Evolutionary conservation across 1,139 yeast genomes (phyloP), one percentile per base, ranked within the genome.

Genomic region (Scheffersomyces illinoinensis): DNA sequence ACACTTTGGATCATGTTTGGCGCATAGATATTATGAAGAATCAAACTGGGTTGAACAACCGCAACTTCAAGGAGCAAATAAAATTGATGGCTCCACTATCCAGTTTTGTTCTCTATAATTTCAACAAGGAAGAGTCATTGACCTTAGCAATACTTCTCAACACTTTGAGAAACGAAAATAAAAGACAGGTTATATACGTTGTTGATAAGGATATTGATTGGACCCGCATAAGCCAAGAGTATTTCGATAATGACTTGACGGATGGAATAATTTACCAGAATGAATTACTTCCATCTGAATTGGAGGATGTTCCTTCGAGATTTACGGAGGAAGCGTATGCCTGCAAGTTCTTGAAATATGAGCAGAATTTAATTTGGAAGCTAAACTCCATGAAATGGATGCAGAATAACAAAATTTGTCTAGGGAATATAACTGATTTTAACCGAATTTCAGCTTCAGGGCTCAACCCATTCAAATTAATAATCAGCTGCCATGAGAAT

Each of bases 311-410:
- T 19, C 20, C 17, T 8, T 53, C 18, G 33, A 50, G n/a, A 26
- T 19, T 24, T 43, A n/a, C 19, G 20, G 21, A 3, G 39, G 19
- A 47, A n/a, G 47, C 26, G 14, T 64, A 65, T 60, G 57, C 66
- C 20, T 70, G 74, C 53, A 68, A 72, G 54, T 63, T 75, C 49
- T 68, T 75, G 53, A 68, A 71, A 55, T 71, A 74, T 67, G 82
- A 78, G 63, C 82, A 78, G 60, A 74, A 76, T 54, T 64, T 77
- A 53, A 69, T 77, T 51, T 76, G 81, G 79, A 73, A 69, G 60
- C 66, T 73, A 56, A 74, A 77, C 61, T 70, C 75, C 46, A 68
- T 71, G 71, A 72, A 70, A 59, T 70, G 76, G 73, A 61, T 73
- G 5, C 70, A 71, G 54, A 66, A 69, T 7, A 67, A 71, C 50